Evolutionary conservation across 257 asterid species (phyloP), one percentile per base, ranked within the genome.

Genomic region (Fraxinus americana): DNA sequence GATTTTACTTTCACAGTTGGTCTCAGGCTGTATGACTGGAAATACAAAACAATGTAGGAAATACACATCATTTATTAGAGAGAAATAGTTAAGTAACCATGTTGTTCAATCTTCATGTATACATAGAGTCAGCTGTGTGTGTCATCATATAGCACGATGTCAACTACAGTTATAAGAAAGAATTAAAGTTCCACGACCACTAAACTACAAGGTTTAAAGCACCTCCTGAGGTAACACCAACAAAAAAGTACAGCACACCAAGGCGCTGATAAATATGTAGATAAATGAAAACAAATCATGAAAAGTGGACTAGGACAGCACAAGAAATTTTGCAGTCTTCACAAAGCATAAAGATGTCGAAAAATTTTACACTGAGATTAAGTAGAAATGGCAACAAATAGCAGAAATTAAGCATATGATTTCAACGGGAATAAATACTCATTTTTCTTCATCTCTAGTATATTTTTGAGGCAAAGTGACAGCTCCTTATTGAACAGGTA

Each of bases 1-100:
- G 85, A 48, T 77, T 77, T 87, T 74, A 84, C 75, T 34, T 75
- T 67, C 59, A 59, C 86, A 29, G 89, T 83, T 75, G 85, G 83
- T 75, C 88, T 79, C 39, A 87, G 89, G 75, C 52, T 87, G 81
- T 85, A 83, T 35, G 91, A 85, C 91, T 87, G 85, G 67, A 81
- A 61, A 63, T 69, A 66, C 14, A 71, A 65, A 59, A 75, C 41
- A 73, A 39, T 36, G 29, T 63, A 19, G 35, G 30, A 50, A 78
- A 30, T 8, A 48, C 4, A 77, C 30, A 75, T 72, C 57, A 67
- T 9, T 61, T 10, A 27, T 65, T n/a, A 70, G 9, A 32, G 10
- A 39, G 3, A 23, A 17, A 43, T 19, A 2, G 2, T 2, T 17
- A 72, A 50, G 54, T 8, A 57, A 2, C 30, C 35, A 52, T 73